Evolutionary conservation across 2,329 filamentous ascomycete species (phyloP).

Genomic region (Monosporascus sp.): DNA sequence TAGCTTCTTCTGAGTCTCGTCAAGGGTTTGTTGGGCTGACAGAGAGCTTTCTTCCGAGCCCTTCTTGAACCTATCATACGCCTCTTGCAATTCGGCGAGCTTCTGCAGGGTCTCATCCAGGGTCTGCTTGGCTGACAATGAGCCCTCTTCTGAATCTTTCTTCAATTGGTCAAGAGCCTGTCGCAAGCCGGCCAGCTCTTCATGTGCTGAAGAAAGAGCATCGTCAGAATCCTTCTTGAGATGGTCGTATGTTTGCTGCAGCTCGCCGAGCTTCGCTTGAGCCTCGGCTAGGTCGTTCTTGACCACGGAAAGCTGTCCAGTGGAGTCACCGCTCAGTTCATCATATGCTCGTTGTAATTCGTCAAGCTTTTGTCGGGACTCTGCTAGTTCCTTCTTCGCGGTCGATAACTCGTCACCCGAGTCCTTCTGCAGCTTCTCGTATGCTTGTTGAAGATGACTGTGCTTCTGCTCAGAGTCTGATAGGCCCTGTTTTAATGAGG

Average conservation of each 20-base stretch:
- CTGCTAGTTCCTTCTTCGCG: conserved; percentile 18
- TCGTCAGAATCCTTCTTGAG: conserved; percentile 25
- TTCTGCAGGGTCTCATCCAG: conserved; percentile 3
- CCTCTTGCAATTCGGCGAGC: conserved; percentile 11
- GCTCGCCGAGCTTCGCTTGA: conserved; percentile 1
- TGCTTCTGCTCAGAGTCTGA: conserved; percentile 3
- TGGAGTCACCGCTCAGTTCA: neutral
- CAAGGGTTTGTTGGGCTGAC: conserved; percentile 13
- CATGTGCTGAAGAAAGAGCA: conserved; percentile 21
- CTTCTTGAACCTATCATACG: conserved; percentile 24
- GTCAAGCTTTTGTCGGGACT: conserved; percentile 18
- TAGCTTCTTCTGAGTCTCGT: neutral
- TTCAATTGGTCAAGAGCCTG: neutral
- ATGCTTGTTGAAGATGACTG: conserved; percentile 5
- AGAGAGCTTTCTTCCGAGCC: conserved; percentile 24
- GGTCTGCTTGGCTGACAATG: conserved; percentile 4
- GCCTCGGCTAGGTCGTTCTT: conserved; percentile 4
- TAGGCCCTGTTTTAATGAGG: conserved; percentile 1
- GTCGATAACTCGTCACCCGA: conserved; percentile 27
- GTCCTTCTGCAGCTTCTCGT: conserved; percentile 24
- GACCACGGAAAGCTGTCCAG: neutral
- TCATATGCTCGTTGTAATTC: conserved; percentile 8
- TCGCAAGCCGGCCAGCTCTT: neutral
- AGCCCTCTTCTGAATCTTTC: neutral
- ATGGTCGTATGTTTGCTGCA: conserved; percentile 21